Evolutionary conservation across 2,329 filamentous ascomycete species (phyloP).

Genomic region (Fusarium sp.): DNA sequence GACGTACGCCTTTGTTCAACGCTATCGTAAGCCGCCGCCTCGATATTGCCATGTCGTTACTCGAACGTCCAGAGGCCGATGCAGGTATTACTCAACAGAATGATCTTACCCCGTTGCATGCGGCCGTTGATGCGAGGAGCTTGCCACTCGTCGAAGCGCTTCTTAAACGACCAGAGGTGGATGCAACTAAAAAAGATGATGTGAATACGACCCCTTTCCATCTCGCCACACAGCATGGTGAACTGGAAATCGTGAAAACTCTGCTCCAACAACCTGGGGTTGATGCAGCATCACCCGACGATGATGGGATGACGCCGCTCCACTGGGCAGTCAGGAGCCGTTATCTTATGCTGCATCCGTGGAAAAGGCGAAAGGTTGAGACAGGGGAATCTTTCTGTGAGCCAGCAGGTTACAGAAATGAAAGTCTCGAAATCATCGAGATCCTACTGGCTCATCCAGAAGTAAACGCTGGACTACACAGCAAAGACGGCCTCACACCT

Average conservation of each 20-base stretch:
- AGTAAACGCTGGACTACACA: not conserved
- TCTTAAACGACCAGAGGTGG: conserved; percentile 7
- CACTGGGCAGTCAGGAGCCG: conserved; percentile 17
- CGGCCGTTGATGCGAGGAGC: not conserved
- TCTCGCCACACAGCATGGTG: not conserved
- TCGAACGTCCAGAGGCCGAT: conserved; percentile 1
- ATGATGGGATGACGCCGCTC: not conserved
- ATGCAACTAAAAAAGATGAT: not conserved
- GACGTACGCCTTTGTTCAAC: conserved; percentile 6
- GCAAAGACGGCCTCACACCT: not conserved
- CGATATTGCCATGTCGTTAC: not conserved
- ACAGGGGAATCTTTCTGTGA: not conserved
- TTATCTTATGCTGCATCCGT: not conserved
- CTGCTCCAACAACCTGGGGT: conserved; percentile 6
- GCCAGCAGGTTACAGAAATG: not conserved
- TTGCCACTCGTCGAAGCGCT: not conserved
- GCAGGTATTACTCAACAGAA: not conserved
- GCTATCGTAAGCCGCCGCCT: not conserved
- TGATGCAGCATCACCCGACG: not conserved
- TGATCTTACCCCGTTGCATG: not conserved
- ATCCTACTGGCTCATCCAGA: not conserved
- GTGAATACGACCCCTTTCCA: not conserved
- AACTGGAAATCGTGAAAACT: not conserved
- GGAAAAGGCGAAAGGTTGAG: not conserved
- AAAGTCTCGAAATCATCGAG: conserved; percentile 10